Base-by-base conservation (phyloP, 2,329 filamentous ascomycete species). In the Colletotrichum sp. region DNA sequence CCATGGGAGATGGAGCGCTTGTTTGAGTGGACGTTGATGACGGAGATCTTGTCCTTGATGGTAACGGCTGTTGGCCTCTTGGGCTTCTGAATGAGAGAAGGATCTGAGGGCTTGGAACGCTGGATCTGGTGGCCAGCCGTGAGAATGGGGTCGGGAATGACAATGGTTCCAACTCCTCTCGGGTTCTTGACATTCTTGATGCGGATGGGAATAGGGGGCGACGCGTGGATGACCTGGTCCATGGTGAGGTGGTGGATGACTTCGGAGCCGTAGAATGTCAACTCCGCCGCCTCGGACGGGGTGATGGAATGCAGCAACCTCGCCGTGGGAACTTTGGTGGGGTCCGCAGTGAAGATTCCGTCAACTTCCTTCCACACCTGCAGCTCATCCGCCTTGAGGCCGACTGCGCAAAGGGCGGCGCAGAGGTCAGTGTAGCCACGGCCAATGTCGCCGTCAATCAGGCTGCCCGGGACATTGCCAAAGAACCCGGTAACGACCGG, bases 331-430 rank as follows among this genome's bases (percentile, higher is more conserved):
- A 98, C 95, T 86, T 98, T 98, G 81, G 94, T 92, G 4, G 96
- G 96, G 82, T 98, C 96, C 8, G 90, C 90, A 3, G 91, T 93
- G 85, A 98, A 97, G 82, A 99, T 98, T 75, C 96, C 96, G 84
- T 99, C 97, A 8, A 99, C 97, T 84, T 99, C 97, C 87, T 99
- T 99, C 97, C 97, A 99, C 78, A 99, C 95, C 85, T 99, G 97
- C 68, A 99, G 90, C 84, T 99, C 97, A 70, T 93, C 88, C 1
- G 97, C 97, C 80, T 92, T 89, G n/a, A 98, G 88, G 6, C 96
- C 96, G 12, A 99, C 96, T 2, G 97, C 96, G 68, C 96, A 93
- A 18, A 99, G 89, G 8, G 97, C 96, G 15, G 97, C 96, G 84
- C 97, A 99, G 63, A 99, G 91, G 85, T 99, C 97, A 12, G 97